Evolutionary conservation across 23 red algal species (phyloP), one percentile per base, ranked within the genome.

Genomic region (Rhodosorus marinus): DNA sequence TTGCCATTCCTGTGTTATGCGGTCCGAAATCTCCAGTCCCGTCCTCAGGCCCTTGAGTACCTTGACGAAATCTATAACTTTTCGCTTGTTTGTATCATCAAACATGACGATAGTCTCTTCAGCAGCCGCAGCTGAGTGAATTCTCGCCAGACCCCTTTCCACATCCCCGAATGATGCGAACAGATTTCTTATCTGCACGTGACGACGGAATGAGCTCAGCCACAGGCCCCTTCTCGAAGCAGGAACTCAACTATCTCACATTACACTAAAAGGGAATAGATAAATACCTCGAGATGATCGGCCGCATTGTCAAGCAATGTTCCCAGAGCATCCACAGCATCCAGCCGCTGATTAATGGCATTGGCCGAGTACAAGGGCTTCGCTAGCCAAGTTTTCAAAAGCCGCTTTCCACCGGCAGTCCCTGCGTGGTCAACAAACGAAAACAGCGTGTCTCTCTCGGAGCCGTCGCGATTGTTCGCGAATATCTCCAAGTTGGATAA

Each of bases 71-170:
- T 67, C 79, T 40, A 67, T 61, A 31, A 83, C 78, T 2, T 57
- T 63, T 17, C 90, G 61, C 41, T 79, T 63, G 38, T 98, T 81
- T n/a, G 90, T 72, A 31, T 98, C 64, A 61, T 98, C 90, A 72
- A 85, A 98, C 78, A 85, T 98, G 2, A 98, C 78, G 41, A 77
- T 74, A 19, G 56, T 35, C 24, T 80, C 48, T 7, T 26, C 49
- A 54, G 60, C 52, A 9, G 65, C 70, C 21, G 83, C 83, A 29
- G 60, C 43, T 14, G 57, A 57, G 57, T 92, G 83, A 38, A 80
- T 41, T 21, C 55, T 61, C 17, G 75, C 70, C 8, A 98, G 54
- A 8, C 59, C 69, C 8, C 90, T 65, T 51, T 85, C 79, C n/a
- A n/a, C n/a, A n/a, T n/a, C n/a, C n/a, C n/a, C n/a, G n/a, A n/a